Percentiles rank a stretch among this genome's conserved stretches.
Conservation (phyloP, 129 eudicot species). For the Heracleum sosnowskyi region DNA sequence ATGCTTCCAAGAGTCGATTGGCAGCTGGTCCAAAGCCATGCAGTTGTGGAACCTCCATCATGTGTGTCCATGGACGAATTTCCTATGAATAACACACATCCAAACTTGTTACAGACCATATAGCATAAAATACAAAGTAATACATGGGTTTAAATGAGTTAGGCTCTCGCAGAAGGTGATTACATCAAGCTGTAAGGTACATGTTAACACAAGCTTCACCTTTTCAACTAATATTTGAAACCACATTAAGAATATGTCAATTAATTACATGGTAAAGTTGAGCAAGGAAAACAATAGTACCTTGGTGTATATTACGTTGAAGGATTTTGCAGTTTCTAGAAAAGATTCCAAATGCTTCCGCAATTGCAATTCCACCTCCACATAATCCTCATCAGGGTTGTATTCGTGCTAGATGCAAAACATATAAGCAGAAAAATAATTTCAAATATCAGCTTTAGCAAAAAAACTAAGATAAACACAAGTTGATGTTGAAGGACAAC, state of each 20-base stretch:
- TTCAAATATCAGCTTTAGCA: not conserved
- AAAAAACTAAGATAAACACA: constrained; percentile 1
- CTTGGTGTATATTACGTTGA: constrained; percentile 95
- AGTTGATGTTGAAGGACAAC: not conserved
- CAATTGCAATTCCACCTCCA: constrained; percentile 72
- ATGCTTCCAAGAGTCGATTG: constrained; percentile 80
- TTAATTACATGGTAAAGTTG: not conserved
- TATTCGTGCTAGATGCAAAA: constrained; percentile 57
- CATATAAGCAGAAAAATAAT: not conserved
- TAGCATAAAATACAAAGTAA: not conserved
- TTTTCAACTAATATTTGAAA: not conserved
- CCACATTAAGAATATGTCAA: constrained; percentile 1
- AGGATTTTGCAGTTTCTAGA: constrained; percentile 94
- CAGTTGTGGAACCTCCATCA: constrained; percentile 99
- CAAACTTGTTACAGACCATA: not conserved
- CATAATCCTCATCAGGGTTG: constrained; percentile 94
- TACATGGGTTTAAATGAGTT: not conserved
- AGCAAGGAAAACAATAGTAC: constrained; percentile 24
- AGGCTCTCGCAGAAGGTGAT: not conserved
- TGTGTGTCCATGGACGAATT: constrained; percentile 98
- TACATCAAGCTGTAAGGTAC: not conserved
- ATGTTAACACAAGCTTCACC: not conserved
- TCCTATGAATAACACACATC: constrained; percentile 36
- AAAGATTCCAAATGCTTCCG: constrained; percentile 82
- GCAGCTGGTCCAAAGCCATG: constrained; percentile 99